These are phyloP conservation scores for Xylaria sp. DNA, from an alignment of 2,329 filamentous ascomycete species.

Conservation along the genomic window DNA sequence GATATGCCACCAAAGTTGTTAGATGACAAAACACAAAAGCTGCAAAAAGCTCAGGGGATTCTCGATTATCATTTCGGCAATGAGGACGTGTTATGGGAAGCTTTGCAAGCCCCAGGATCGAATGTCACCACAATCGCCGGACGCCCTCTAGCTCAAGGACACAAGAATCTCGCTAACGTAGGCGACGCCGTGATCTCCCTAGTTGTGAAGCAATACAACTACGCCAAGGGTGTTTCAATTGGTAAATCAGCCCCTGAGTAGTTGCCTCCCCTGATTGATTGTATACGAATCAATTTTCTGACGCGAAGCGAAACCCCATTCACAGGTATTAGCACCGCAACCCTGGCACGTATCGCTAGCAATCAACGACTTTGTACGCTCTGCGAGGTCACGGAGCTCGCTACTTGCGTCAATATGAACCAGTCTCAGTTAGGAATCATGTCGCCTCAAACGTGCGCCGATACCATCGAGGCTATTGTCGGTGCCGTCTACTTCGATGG, in stretches of 20 bases:
- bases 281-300: not conserved
- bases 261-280: not conserved
- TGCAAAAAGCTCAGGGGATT: slow-evolving; percentile 6
- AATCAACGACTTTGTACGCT: not conserved
- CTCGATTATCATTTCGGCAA: slow-evolving; percentile 11
- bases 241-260: slow-evolving; percentile 2
- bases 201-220: slow-evolving; percentile 2
- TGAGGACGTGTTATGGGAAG: slow-evolving; percentile 15
- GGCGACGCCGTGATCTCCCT: slow-evolving; percentile 13
- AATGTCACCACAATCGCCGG: not conserved
- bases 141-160: slow-evolving; percentile 5
- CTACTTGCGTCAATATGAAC: slow-evolving; percentile 12
- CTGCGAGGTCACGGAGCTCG: slow-evolving; percentile 10
- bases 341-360: not conserved
- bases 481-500: slow-evolving; percentile 14
- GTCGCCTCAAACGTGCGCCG: slow-evolving; percentile 9
- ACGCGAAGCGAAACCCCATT: not conserved
- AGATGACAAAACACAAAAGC: not conserved
- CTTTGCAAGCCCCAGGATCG: slow-evolving; percentile 10
- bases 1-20: not conserved
- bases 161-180: slow-evolving; percentile 12
- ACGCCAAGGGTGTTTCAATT: not conserved
- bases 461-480: slow-evolving; percentile 14
- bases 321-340: not conserved
- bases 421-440: not conserved